A percentile compares a stretch with the other conserved stretches of the same genome.
Conservation (phyloP, 805 yeast genomes). For the Komagataella mondaviorum region DNA sequence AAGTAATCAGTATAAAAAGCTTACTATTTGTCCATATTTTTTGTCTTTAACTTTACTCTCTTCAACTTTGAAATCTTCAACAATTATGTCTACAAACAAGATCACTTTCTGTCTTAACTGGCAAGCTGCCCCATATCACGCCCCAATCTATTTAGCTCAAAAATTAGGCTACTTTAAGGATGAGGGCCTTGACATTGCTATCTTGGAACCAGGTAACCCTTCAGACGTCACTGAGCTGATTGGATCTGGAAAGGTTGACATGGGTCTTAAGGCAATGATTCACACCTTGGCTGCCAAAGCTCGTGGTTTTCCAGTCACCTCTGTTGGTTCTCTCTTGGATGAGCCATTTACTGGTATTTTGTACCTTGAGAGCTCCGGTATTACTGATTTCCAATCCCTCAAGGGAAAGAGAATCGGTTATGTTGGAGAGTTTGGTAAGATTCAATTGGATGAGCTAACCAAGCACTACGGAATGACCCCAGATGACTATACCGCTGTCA, state of each 20-base stretch:
- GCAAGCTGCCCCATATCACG: slow-evolving; percentile 43
- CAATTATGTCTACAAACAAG: slow-evolving; percentile 28
- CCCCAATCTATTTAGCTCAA: slow-evolving; percentile 37
- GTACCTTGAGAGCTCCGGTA: slow-evolving; percentile 35
- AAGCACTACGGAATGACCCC: slow-evolving; percentile 44
- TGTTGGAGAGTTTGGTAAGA: slow-evolving; percentile 48
- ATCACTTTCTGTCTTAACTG: slow-evolving; percentile 39
- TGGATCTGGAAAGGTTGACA: slow-evolving; percentile 43
- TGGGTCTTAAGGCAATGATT: slow-evolving; percentile 49
- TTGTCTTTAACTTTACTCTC: background rate
- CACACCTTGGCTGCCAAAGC: slow-evolving; percentile 49
- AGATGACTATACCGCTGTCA: slow-evolving; percentile 39
- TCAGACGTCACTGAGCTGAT: slow-evolving; percentile 44
- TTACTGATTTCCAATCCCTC: slow-evolving; percentile 37
- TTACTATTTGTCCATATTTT: background rate
- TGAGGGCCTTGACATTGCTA: slow-evolving; percentile 34
- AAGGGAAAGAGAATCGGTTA: slow-evolving; percentile 42
- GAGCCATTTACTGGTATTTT: slow-evolving; percentile 46
- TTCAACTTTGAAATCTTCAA: background rate
- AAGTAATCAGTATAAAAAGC: background rate
- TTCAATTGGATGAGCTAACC: slow-evolving; percentile 42
- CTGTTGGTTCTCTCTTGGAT: slow-evolving; percentile 39
- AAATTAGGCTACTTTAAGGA: slow-evolving; percentile 35
- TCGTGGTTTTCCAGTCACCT: slow-evolving; percentile 42
- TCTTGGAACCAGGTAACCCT: slow-evolving; percentile 42